Conservation (phyloP, 192 early-diverging fungal genomes). For the Gonapodya sp. region DNA sequence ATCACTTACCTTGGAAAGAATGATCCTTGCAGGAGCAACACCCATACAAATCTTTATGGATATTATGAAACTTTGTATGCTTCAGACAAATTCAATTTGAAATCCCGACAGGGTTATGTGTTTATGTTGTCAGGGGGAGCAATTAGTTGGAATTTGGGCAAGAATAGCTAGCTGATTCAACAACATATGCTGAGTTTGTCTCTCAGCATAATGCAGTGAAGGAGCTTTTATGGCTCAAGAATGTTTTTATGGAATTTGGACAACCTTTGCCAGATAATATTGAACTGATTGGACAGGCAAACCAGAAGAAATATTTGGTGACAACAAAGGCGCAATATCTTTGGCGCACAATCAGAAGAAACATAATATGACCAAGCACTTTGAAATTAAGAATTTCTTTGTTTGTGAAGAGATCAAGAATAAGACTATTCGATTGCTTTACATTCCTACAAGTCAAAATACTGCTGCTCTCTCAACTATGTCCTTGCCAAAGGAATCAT, state of each 20-base stretch:
- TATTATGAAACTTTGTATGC: conserved; percentile 19
- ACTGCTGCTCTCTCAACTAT: conserved; percentile 21
- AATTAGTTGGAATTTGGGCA: conserved; percentile 15
- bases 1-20: conserved; percentile 15
- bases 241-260: conserved; percentile 16
- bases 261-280: not conserved
- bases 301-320: conserved; percentile 8
- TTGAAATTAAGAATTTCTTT: conserved; percentile 26
- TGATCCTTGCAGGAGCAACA: not conserved
- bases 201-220: conserved; percentile 11
- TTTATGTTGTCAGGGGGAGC: conserved; percentile 17
- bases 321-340: conserved; percentile 11
- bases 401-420: conserved; percentile 18
- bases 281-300: not conserved
- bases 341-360: conserved; percentile 19
- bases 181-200: conserved; percentile 17
- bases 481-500: conserved; percentile 8
- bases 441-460: conserved; percentile 18
- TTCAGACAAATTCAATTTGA: conserved; percentile 10
- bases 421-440: conserved; percentile 9
- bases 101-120: conserved; percentile 17
- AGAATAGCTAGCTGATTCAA: conserved; percentile 13
- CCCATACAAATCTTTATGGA: conserved; percentile 7
- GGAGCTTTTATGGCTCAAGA: conserved; percentile 13
- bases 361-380: conserved; percentile 22